Conservation (phyloP, 768 basidiomycete genomes). For the Coprinellus micaceus region DNA sequence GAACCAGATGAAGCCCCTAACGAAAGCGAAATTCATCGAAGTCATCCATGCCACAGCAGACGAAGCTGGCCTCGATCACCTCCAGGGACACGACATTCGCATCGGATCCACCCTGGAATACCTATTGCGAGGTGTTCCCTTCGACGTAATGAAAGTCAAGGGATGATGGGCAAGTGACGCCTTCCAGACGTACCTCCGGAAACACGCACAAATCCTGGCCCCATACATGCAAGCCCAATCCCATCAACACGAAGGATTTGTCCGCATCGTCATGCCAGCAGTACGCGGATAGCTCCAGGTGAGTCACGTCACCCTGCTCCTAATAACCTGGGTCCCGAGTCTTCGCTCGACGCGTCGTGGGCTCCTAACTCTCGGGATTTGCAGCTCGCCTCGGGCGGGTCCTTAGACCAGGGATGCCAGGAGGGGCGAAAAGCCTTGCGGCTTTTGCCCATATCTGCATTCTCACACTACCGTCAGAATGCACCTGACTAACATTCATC, state of each 20-base stretch:
- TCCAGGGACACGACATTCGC: constrained; percentile 26
- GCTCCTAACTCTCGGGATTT: constrained; percentile 5
- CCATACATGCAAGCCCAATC: constrained; percentile 13
- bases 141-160: constrained; percentile 32
- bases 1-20: constrained; percentile 20
- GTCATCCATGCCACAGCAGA: constrained; percentile 15
- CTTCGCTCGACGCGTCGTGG: constrained; percentile 7
- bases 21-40: constrained; percentile 20
- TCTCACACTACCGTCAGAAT: too few species aligned
- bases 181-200: constrained; percentile 11
- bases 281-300: neutral
- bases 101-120: constrained; percentile 31
- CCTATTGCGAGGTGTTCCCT: constrained; percentile 29
- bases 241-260: neutral
- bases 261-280: neutral
- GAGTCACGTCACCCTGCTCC: neutral
- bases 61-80: neutral
- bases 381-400: constrained; percentile 3
- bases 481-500: too few species aligned
- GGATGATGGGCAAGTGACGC: constrained; percentile 24
- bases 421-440: constrained; percentile 3
- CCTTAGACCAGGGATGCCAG: neutral
- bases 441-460: constrained; percentile 1
- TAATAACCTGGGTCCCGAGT: neutral
- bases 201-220: constrained; percentile 17